Evolutionary conservation across 495 filamentous ascomycete species (phyloP), one percentile per base, ranked within the genome.

Genomic region (Articulospora tetracladia): DNA sequence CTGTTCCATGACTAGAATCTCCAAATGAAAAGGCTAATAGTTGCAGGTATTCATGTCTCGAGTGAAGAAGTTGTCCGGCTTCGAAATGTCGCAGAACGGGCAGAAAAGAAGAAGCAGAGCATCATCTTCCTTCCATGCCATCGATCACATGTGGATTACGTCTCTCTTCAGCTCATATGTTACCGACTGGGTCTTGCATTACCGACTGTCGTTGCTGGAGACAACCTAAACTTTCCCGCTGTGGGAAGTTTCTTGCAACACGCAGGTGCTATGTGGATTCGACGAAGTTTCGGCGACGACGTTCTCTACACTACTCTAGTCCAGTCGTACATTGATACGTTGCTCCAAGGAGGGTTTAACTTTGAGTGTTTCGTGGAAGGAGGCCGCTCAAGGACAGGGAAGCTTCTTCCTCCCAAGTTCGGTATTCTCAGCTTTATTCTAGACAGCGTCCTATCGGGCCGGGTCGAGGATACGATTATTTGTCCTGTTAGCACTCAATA

Each of bases 311-410:
- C 83, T 8, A 94, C 92, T 0, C 81, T 96, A 7, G 94, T 98
- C 12, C 94, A 98, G 72, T 80, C 92, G 0, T 98, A 98, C 69
- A 93, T 98, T 66, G 94, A 98, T 69, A 93, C 92, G 0, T 69
- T 98, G 24, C 80, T 98, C 11, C 88, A 91, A 65, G 86, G 90
- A 52, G 94, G 94, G 1, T 95, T 86, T 74, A 97, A 98, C 70
- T 86, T 98, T 41, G 92, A 96, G 68, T 98, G 94, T 72, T 97
- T 97, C 66, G 94, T 97, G 62, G 94, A 98, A 73, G 94, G 94
- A 25, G 92, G 92, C 15, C 83, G 94, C 11, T 96, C 91, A 8
- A 77, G 94, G 56, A 98, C 93, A 0, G 94, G 94, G 8, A 98
- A 98, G 73, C 83, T 98, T 17, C 77, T 98, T 23, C 83, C 90